Evolutionary conservation across 176 grass and related monocot species (phyloP).

Genomic region (Musa itinerans): DNA sequence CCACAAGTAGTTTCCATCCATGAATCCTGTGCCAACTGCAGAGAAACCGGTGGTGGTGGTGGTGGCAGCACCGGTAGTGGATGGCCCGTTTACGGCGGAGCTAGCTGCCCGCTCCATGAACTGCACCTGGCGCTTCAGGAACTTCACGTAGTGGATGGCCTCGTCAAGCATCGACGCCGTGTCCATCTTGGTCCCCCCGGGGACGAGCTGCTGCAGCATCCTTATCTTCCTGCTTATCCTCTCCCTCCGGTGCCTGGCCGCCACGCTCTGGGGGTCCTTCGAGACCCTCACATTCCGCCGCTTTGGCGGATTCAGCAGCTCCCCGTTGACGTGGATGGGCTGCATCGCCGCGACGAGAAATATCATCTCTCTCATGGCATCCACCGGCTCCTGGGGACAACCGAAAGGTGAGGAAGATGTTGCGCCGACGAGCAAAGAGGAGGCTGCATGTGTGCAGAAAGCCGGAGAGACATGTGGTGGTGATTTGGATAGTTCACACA

Average conservation of each 20-base stretch:
- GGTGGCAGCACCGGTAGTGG: not conserved
- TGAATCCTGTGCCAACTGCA: not conserved
- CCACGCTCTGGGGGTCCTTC: slow-evolving; percentile 90
- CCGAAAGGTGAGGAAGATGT: too few relatives aligned
- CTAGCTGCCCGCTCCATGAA: slow-evolving; percentile 52
- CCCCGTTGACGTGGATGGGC: slow-evolving; percentile 70
- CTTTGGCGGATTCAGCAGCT: slow-evolving; percentile 68
- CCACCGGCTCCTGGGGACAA: not conserved
- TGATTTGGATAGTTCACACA: not conserved
- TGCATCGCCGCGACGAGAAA: slow-evolving; percentile 89
- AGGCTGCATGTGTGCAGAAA: too few relatives aligned
- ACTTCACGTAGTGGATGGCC: slow-evolving; percentile 96
- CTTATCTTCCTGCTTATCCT: slow-evolving; percentile 93
- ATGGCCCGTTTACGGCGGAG: not conserved
- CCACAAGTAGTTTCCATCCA: not conserved
- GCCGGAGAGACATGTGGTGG: not conserved
- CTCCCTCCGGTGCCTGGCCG: slow-evolving; percentile 75
- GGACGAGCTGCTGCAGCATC: slow-evolving; percentile 78
- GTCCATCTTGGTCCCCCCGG: slow-evolving; percentile 92
- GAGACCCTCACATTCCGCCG: slow-evolving; percentile 83
- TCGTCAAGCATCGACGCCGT: slow-evolving; percentile 93
- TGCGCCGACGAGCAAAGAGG: not conserved
- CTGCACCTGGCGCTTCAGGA: slow-evolving; percentile 89
- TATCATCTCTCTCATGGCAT: slow-evolving; percentile 82
- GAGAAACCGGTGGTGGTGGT: not conserved